Evolutionary conservation across 1,284 basidiomycete genomes (phyloP).

Genomic region (Tylopilus orsonianus): DNA sequence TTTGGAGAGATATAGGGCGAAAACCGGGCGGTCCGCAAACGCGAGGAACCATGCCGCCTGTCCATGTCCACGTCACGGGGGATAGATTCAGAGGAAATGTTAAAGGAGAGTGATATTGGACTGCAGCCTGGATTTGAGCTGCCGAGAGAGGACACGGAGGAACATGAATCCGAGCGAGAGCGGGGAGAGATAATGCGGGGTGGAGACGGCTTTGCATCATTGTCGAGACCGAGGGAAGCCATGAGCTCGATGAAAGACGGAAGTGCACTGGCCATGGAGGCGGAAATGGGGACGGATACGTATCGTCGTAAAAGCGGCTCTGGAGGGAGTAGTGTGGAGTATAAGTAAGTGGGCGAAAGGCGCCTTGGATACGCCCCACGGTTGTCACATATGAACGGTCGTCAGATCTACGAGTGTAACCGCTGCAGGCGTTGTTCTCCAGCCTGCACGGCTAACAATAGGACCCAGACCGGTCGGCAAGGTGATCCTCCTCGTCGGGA

Average conservation of each 20-base stretch:
- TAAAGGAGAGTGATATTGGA: conserved; percentile 37
- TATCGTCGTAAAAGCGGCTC: conserved; percentile 37
- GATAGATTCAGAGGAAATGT: conserved; percentile 44
- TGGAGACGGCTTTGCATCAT: conserved; percentile 34
- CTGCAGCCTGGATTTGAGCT: conserved; percentile 27
- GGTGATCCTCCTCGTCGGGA: conserved; percentile 26
- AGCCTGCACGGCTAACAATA: conserved; percentile 37
- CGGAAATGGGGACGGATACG: conserved; percentile 23
- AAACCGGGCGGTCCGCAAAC: conserved; percentile 50
- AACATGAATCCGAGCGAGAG: conserved; percentile 36
- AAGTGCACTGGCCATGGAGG: conserved; percentile 56
- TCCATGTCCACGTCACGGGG: conserved; percentile 40
- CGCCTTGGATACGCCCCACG: conserved; percentile 39
- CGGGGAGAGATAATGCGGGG: conserved; percentile 21
- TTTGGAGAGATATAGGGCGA: conserved; percentile 60
- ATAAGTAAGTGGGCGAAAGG: conserved; percentile 24
- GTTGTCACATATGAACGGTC: conserved; percentile 38
- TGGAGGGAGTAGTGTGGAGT: conserved; percentile 36
- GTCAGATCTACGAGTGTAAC: conserved; percentile 44
- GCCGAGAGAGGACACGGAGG: conserved; percentile 31
- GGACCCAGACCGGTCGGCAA: conserved; percentile 34
- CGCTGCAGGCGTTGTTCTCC: conserved; percentile 36
- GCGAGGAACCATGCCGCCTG: conserved; percentile 33
- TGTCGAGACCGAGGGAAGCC: conserved; percentile 71
- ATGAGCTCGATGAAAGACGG: conserved; percentile 84